A percentile compares a stretch with the other conserved stretches of the same genome.
Conservation (phyloP, 1,139 yeast genomes). For the Candida tropicalis region DNA sequence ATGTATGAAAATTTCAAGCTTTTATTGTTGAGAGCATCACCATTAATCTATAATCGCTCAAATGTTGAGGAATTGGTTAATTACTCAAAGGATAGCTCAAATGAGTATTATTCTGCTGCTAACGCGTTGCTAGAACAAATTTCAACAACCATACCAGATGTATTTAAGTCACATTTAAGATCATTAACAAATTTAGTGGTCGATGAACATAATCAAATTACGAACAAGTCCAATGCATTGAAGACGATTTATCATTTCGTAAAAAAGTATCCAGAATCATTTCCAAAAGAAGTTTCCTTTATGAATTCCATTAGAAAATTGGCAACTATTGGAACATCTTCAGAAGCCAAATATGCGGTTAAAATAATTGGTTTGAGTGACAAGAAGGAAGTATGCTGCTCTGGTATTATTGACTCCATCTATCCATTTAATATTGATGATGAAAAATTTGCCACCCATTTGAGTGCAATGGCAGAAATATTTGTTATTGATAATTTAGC, state of each 20-base stretch:
- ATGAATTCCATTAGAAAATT: constrained; percentile 43
- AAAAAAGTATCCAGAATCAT: constrained; percentile 46
- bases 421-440: constrained; percentile 53
- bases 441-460: constrained; percentile 51
- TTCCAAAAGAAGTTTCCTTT: constrained; percentile 40
- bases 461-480: constrained; percentile 65
- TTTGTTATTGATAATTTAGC: constrained; percentile 53
- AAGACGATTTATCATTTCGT: constrained; percentile 65
- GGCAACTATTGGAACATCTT: constrained; percentile 56
- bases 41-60: constrained; percentile 64
- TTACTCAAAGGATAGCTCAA: constrained; percentile 39
- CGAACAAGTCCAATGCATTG: constrained; percentile 30
- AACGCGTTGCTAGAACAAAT: constrained; percentile 60
- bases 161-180: constrained; percentile 61
- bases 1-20: constrained; percentile 56
- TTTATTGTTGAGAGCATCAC: constrained; percentile 62
- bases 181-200: constrained; percentile 49
- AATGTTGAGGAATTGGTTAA: constrained; percentile 59
- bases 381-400: constrained; percentile 40
- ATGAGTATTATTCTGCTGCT: constrained; percentile 39
- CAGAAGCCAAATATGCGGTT: constrained; percentile 67
- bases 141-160: constrained; percentile 63
- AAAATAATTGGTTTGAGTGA: constrained; percentile 56
- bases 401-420: constrained; percentile 41
- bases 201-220: constrained; percentile 12